Conservation (phyloP, 2,329 filamentous ascomycete genomes). For the Rugonectria rugulosa region DNA sequence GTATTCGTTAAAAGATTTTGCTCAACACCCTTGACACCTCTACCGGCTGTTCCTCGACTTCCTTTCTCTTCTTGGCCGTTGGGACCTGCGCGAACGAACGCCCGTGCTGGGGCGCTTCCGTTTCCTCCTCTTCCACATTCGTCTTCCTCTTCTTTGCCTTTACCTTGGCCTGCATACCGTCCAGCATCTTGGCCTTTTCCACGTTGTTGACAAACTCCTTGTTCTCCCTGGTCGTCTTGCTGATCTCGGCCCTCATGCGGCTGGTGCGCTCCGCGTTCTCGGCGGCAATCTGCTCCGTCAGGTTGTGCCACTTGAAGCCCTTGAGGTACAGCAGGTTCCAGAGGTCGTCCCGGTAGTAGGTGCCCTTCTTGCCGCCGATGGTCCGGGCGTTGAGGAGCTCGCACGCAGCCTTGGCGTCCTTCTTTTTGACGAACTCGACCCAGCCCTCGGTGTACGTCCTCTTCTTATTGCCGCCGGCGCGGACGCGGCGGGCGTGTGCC, state of each 20-base stretch:
- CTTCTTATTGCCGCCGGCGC: constrained; percentile 83
- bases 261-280: constrained; percentile 83
- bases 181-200: constrained; percentile 80
- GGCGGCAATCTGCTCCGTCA: constrained; percentile 79
- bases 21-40: constrained; percentile 67
- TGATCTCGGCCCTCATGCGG: constrained; percentile 79
- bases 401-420: constrained; percentile 78
- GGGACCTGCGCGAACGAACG: constrained; percentile 73
- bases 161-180: constrained; percentile 72
- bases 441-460: constrained; percentile 84
- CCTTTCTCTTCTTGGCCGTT: constrained; percentile 59
- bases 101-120: constrained; percentile 30
- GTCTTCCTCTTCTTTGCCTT: constrained; percentile 51
- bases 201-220: constrained; percentile 82
- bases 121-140: constrained; percentile 35
- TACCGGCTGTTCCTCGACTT: constrained; percentile 57
- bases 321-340: constrained; percentile 85
- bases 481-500: constrained; percentile 71
- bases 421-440: constrained; percentile 82
- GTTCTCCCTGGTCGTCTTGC: constrained; percentile 78
- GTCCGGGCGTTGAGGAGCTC: constrained; percentile 79
- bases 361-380: constrained; percentile 84
- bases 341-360: constrained; percentile 84
- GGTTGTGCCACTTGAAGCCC: constrained; percentile 82
- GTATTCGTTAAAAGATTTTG: constrained; percentile 64